These are phyloP conservation scores for Mycosarcoma maydis DNA, from an alignment of 1,284 basidiomycete genomes.

Conservation along the genomic window DNA sequence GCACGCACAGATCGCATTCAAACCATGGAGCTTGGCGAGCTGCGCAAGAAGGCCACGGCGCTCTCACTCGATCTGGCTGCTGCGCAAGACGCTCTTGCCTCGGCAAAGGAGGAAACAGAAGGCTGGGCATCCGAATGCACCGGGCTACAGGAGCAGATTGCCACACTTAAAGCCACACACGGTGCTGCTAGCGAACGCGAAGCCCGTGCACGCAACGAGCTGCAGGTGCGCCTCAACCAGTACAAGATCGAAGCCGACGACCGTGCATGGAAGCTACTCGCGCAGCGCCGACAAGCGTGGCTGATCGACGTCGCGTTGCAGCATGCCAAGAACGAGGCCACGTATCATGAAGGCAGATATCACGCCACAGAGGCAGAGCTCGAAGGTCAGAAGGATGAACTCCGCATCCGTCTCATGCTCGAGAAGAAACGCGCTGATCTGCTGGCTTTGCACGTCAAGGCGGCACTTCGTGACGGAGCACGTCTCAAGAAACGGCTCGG, in stretches of 20 bases:
- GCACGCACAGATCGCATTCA: slow-evolving; percentile 38
- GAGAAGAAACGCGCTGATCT: slow-evolving; percentile 43
- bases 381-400: slow-evolving; percentile 33
- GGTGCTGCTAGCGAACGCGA: slow-evolving; percentile 22
- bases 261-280: slow-evolving; percentile 32
- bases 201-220: slow-evolving; percentile 16
- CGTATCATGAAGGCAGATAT: slow-evolving; percentile 25
- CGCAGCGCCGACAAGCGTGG: slow-evolving; percentile 18
- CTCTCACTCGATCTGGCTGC: slow-evolving; percentile 22
- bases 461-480: slow-evolving; percentile 12
- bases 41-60: slow-evolving; percentile 28
- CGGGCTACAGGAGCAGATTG: slow-evolving; percentile 35
- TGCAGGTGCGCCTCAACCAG: slow-evolving; percentile 29
- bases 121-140: slow-evolving; percentile 49
- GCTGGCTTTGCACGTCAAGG: slow-evolving; percentile 27
- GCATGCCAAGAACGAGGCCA: slow-evolving; percentile 43
- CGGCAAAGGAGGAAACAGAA: slow-evolving; percentile 44
- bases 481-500: slow-evolving; percentile 30
- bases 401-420: slow-evolving; percentile 40
- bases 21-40: slow-evolving; percentile 37
- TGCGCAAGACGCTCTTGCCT: slow-evolving; percentile 24
- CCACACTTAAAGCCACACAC: slow-evolving; percentile 13
- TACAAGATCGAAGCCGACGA: slow-evolving; percentile 49
- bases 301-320: slow-evolving; percentile 30
- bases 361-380: slow-evolving; percentile 28